These are phyloP conservation scores for Pilobolus umbonatus DNA, from an alignment of 192 early-diverging fungal genomes.

Conservation along the genomic window DNA sequence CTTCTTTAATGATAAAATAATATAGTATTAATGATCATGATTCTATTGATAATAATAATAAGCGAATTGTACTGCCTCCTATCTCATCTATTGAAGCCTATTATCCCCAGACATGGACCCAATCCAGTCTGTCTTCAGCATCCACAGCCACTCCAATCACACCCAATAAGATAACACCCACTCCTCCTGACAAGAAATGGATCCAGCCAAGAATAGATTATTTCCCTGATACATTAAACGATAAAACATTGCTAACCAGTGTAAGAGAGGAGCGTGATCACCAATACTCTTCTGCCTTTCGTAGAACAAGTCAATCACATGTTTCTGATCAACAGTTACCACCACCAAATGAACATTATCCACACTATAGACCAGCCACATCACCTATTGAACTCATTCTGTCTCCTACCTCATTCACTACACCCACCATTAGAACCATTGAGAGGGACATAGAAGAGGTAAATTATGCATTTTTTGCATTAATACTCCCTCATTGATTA, in stretches of 20 bases:
- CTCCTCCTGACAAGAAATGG: not conserved
- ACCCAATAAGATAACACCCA: not conserved
- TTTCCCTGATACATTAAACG: not conserved
- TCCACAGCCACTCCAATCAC: not conserved
- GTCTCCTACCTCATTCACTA: not conserved
- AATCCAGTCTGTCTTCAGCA: not conserved
- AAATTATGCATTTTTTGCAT: not conserved
- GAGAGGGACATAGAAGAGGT: slow-evolving; percentile 12
- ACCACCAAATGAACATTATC: not conserved
- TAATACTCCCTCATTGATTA: not conserved
- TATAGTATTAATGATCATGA: slow-evolving; percentile 3
- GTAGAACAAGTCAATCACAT: not conserved
- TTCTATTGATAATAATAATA: not conserved
- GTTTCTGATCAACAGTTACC: not conserved
- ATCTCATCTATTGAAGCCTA: slow-evolving; percentile 7
- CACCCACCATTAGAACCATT: slow-evolving; percentile 1
- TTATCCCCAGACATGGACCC: not conserved
- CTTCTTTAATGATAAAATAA: not conserved
- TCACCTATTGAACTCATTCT: not conserved
- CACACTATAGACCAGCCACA: not conserved
- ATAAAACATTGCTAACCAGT: not conserved
- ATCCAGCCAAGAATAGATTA: not conserved
- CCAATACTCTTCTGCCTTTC: not conserved
- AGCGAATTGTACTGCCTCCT: slow-evolving; percentile 4
- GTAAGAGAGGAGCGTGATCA: not conserved